phyloP scores from a whole-genome alignment of 345 rosid genomes.

The Populus tremula region DNA sequence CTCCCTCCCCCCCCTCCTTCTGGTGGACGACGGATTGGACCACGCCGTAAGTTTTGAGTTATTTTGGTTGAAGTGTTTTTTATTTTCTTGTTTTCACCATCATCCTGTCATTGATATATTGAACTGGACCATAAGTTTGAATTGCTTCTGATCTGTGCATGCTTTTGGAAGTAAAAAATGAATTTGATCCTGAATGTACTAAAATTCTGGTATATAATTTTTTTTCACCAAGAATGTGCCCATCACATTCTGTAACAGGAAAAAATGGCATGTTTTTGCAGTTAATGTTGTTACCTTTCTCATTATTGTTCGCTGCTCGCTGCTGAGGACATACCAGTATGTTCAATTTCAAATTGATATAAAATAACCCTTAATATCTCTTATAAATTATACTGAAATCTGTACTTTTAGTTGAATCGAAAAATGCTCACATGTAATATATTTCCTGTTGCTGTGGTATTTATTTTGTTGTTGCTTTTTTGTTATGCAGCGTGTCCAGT shows the following conservation, averaged over 20 bases:
- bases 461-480: slow-evolving; percentile 17
- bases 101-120: neutral
- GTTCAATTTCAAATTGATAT: neutral
- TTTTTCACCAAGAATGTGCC: neutral
- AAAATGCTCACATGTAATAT: neutral
- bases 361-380: neutral
- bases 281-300: neutral
- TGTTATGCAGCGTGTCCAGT: slow-evolving; percentile 70
- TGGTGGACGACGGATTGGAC: slow-evolving; percentile 57
- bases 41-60: slow-evolving; percentile 55
- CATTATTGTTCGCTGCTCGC: neutral
- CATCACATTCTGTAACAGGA: neutral
- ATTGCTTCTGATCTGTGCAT: neutral
- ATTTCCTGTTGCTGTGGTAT: neutral
- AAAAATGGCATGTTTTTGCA: neutral
- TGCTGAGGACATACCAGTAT: neutral
- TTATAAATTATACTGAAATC: neutral
- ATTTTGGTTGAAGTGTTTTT: neutral
- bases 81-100: slow-evolving; percentile 8
- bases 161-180: neutral
- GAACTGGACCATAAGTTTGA: slow-evolving; percentile 3
- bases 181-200: neutral
- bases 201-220: neutral
- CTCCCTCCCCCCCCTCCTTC: slow-evolving; percentile 89
- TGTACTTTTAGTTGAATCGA: neutral